Conservation (phyloP, 805 yeast species). For the Wickerhamomyces ciferrii region DNA sequence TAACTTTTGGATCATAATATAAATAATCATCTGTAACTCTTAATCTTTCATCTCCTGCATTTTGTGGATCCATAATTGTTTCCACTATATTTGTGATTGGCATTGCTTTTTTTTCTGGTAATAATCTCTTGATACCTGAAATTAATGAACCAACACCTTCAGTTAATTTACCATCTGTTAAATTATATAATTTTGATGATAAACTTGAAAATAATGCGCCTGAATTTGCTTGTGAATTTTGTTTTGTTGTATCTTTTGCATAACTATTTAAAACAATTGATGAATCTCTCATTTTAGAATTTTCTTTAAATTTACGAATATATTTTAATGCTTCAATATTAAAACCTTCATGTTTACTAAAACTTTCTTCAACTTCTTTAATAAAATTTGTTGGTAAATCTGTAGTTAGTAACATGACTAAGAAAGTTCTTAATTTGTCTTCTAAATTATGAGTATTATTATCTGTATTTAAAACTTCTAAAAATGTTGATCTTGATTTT, state of each 20-base stretch:
- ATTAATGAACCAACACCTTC: conserved; percentile 90
- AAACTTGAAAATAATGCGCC: conserved; percentile 67
- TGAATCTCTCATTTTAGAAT: conserved; percentile 47
- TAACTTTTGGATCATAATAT: conserved; percentile 80
- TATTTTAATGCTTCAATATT: conserved; percentile 65
- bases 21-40: conserved; percentile 83
- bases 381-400: conserved; percentile 46
- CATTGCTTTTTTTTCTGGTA: conserved; percentile 83
- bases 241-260: conserved; percentile 21
- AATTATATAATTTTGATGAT: conserved; percentile 71
- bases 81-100: conserved; percentile 91
- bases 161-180: conserved; percentile 75
- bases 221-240: conserved; percentile 24
- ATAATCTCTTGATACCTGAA: conserved; percentile 76
- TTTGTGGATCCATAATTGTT: conserved; percentile 80
- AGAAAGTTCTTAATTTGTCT: conserved; percentile 86
- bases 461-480: conserved; percentile 47
- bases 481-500: conserved; percentile 49
- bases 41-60: conserved; percentile 56
- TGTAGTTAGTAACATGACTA: conserved; percentile 62
- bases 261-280: conserved; percentile 29
- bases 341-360: conserved; percentile 47
- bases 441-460: conserved; percentile 54
- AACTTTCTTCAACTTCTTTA: conserved; percentile 57
- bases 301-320: conserved; percentile 76